Base-by-base conservation (phyloP, 169 alveolate genomes). In the Eimeria maxima region DNA sequence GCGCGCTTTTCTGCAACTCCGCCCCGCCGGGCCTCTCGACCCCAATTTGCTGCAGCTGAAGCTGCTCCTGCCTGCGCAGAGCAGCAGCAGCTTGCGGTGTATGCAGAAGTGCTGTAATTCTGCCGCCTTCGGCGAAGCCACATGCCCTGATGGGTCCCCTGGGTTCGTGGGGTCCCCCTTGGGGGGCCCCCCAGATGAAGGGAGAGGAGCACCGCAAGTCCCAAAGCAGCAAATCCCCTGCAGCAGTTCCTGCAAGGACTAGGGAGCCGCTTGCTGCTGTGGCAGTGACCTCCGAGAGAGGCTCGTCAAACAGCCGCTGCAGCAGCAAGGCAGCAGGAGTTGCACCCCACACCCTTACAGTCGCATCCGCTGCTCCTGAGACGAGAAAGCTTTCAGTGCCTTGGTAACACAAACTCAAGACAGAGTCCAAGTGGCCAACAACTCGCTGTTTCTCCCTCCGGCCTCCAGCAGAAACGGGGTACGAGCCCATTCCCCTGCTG, bases 321-420 rank as follows among this genome's bases (percentile, higher is more conserved):
- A 89, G 93, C 67, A 71, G 76, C 84, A 86, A 65, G 3, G 87
- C 84, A 20, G 69, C 84, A 7, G 74, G 86, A 0, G 84, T n/a
- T 20, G 65, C 69, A 29, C 53, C 53, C 97, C 97, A 95, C 18
- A 95, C 95, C 60, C 95, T 95, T 18, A 95, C 97, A 16, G 97
- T 95, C 22, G 89, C 94, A 78, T 95, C 97, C 14, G 95, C 81
- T 14, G 95, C 91, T 45, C 95, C 95, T 1, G 97, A 95, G 42
- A 89, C 90, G 27, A 95, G 89, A 16, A 14, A 44, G 18, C 55
- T 55, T 29, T 69, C 89, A 38, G 27, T 13, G 0, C 73, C 44
- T 33, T 95, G 74, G 65, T 67, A 95, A 76, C 44, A 45, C 13
- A 95, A 80, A 16, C 93, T 27, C 69, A 81, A 42, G 8, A 95